Evolutionary conservation across 1,139 yeast species (phyloP).

Genomic region (Candida neerlandica): DNA sequence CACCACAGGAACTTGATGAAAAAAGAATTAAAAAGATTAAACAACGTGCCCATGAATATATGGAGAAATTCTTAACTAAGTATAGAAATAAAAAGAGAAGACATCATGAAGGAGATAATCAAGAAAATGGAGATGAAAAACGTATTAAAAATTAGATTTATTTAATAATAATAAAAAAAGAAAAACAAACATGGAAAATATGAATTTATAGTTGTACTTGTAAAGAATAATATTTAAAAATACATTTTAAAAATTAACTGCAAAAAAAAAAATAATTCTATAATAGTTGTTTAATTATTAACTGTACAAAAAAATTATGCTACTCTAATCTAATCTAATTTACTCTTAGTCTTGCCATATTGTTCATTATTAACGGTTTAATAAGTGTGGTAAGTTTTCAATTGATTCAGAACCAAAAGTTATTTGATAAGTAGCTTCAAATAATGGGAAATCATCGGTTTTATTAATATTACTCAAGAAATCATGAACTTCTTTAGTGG

Average conservation of each 20-base stretch:
- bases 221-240: slow-evolving; percentile 1
- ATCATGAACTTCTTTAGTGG: slow-evolving; percentile 88
- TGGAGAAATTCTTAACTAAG: slow-evolving; percentile 72
- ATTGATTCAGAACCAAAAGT: slow-evolving; percentile 71
- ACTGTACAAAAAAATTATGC: background rate
- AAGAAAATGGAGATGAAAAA: slow-evolving; percentile 9
- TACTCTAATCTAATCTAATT: background rate
- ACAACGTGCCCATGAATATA: slow-evolving; percentile 62
- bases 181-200: too few relatives aligned
- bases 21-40: slow-evolving; percentile 72
- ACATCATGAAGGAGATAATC: slow-evolving; percentile 1
- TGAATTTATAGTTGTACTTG: too few relatives aligned
- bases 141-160: slow-evolving; percentile 5
- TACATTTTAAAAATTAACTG: slow-evolving; percentile 1
- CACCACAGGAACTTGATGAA: slow-evolving; percentile 60
- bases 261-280: slow-evolving; percentile 1
- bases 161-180: too few relatives aligned
- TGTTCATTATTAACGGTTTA: slow-evolving; percentile 38
- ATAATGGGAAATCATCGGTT: slow-evolving; percentile 78
- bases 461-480: slow-evolving; percentile 64
- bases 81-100: slow-evolving; percentile 33
- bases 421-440: slow-evolving; percentile 82
- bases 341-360: background rate
- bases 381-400: slow-evolving; percentile 62
- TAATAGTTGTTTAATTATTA: background rate